phyloP scores from a whole-genome alignment of 305 asterid genomes.

The Plantago lanceolata region DNA sequence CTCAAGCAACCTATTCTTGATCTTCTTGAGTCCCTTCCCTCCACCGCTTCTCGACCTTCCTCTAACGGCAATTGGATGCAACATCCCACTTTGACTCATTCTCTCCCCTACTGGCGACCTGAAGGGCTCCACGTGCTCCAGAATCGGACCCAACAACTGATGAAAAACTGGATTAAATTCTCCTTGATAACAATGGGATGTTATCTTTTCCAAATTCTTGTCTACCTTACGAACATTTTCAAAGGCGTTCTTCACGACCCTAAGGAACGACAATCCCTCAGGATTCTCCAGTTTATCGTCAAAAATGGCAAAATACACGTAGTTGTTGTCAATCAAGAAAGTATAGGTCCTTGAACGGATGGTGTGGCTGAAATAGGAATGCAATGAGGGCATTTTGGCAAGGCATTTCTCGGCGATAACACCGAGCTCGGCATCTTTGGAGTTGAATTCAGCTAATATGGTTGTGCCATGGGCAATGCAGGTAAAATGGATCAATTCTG shows the following conservation, averaged over 20 bases:
- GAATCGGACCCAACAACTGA: constrained; percentile 44
- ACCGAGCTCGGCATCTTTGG: constrained; percentile 67
- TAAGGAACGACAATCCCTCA: constrained; percentile 51
- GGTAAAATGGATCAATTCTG: constrained; percentile 54
- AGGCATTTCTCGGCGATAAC: constrained; percentile 66
- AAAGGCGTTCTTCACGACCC: constrained; percentile 50
- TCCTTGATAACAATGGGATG: constrained; percentile 73
- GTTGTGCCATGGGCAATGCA: constrained; percentile 68
- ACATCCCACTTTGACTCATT: constrained; percentile 27
- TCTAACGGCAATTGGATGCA: constrained; percentile 29
- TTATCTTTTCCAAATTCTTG: constrained; percentile 31
- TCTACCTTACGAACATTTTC: constrained; percentile 29
- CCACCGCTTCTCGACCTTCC: constrained; percentile 27
- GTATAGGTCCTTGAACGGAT: constrained; percentile 56
- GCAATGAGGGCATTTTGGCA: constrained; percentile 56
- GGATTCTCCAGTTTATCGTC: constrained; percentile 52
- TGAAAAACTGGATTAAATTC: constrained; percentile 81
- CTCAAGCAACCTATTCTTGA: constrained; percentile 29
- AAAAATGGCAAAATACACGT: constrained; percentile 57
- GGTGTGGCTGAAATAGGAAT: constrained; percentile 68
- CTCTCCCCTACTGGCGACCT: constrained; percentile 39
- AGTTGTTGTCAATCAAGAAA: constrained; percentile 54
- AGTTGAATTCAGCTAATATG: constrained; percentile 73
- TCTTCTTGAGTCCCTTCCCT: constrained; percentile 29
- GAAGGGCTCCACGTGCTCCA: constrained; percentile 31